A percentile compares a stretch with the other conserved stretches of the same genome.
phyloP scores from a whole-genome alignment of 805 yeast species.

The Candida sphagnicola region DNA sequence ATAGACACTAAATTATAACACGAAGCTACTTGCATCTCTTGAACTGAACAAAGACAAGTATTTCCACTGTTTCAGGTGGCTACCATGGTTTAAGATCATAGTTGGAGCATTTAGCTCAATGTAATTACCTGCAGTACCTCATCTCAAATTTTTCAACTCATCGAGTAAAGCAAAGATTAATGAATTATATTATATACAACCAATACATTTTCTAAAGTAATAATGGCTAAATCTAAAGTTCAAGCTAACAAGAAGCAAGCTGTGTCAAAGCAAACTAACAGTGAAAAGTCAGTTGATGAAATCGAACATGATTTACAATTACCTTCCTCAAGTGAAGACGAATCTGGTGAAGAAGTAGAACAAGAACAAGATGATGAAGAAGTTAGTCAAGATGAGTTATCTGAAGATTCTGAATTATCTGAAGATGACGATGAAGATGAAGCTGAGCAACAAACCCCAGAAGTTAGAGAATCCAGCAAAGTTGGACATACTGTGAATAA shows the following conservation, averaged over 20 bases:
- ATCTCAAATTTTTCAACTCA: conserved; percentile 1
- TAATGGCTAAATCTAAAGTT: conserved; percentile 2
- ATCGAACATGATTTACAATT: conserved; percentile 18
- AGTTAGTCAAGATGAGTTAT: conserved; percentile 6
- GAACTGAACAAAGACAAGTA: too few relatives aligned
- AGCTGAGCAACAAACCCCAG: conserved; percentile 19
- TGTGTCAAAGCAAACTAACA: not conserved
- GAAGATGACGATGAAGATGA: conserved; percentile 22
- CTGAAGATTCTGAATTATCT: conserved; percentile 18
- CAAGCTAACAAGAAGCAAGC: conserved; percentile 1
- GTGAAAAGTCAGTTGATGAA: conserved; percentile 17
- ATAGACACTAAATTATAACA: too few relatives aligned
- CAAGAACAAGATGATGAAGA: conserved; percentile 12
- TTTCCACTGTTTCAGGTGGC: too few relatives aligned
- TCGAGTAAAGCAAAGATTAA: not conserved
- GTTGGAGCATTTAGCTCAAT: not conserved
- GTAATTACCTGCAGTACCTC: not conserved
- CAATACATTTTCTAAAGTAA: not conserved
- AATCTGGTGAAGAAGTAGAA: conserved; percentile 12
- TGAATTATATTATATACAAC: not conserved
- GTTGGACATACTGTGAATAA: conserved; percentile 22
- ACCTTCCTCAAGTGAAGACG: conserved; percentile 11
- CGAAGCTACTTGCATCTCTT: too few relatives aligned
- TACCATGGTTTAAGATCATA: not conserved
- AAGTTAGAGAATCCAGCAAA: conserved; percentile 13